Percentiles rank a stretch among this genome's conserved stretches.
These are phyloP conservation scores for Pseudopithomyces chartarum DNA, from an alignment of 2,329 filamentous ascomycete species.

Conservation along the genomic window DNA sequence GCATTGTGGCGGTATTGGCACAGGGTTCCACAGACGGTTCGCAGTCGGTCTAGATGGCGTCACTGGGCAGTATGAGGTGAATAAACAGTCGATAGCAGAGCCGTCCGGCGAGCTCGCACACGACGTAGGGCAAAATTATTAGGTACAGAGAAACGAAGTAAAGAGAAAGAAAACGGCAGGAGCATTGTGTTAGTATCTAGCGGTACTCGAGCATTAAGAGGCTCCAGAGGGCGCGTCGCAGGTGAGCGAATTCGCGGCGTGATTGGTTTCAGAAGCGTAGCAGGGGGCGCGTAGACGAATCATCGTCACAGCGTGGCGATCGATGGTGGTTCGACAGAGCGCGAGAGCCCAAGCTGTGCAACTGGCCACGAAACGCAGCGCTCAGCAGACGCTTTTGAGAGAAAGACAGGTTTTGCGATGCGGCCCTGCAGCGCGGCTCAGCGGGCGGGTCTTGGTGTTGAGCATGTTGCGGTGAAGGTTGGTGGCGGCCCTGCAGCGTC, in stretches of 20 bases:
- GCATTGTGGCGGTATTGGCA: slow-evolving; percentile 45
- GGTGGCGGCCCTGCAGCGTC: slow-evolving; percentile 21
- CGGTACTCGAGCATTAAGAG: slow-evolving; percentile 40
- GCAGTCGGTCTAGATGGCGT: slow-evolving; percentile 3
- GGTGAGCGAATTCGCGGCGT: slow-evolving; percentile 34
- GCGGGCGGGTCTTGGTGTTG: slow-evolving; percentile 1
- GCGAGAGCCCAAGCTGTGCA: slow-evolving; percentile 24
- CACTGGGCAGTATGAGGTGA: slow-evolving; percentile 9
- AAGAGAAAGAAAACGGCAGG: slow-evolving; percentile 29
- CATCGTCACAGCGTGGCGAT: slow-evolving; percentile 20
- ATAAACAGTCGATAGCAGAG: slow-evolving; percentile 43
- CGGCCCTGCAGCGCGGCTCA: too few relatives aligned
- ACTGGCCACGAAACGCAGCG: slow-evolving; percentile 15
- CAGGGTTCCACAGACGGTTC: slow-evolving; percentile 10
- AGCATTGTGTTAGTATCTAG: slow-evolving; percentile 31
- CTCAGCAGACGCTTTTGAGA: too few relatives aligned
- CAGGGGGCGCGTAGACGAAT: slow-evolving; percentile 36
- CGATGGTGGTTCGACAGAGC: slow-evolving; percentile 8
- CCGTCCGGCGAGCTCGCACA: slow-evolving; percentile 46
- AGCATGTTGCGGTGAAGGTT: slow-evolving; percentile 20
- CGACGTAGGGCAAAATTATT: slow-evolving; percentile 33
- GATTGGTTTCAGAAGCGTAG: slow-evolving; percentile 42
- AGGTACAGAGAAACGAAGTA: slow-evolving; percentile 37
- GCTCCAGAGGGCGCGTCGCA: slow-evolving; percentile 38
- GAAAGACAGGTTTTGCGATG: too few relatives aligned